Evolutionary conservation across 108 stramenopile genomes (phyloP).

Genomic region (Licmophora abbreviata): DNA sequence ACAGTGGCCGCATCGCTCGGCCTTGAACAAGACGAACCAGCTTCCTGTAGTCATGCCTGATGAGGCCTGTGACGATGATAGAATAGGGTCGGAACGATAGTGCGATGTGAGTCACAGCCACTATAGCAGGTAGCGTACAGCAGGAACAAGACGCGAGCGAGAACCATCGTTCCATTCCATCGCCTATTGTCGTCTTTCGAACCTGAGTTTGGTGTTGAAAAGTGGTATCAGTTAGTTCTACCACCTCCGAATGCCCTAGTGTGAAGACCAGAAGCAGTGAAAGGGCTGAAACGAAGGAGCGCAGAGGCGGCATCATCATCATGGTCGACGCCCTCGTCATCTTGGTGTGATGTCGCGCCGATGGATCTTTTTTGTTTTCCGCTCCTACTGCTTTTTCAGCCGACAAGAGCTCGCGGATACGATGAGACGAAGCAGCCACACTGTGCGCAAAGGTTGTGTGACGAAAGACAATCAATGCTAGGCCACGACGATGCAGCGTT

Average conservation of each 20-base stretch:
- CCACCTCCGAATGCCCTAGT: slow-evolving; percentile 16
- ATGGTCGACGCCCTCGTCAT: too few relatives aligned
- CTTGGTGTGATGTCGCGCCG: too few relatives aligned
- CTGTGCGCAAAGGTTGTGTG: too few relatives aligned
- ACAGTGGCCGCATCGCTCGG: slow-evolving; percentile 2
- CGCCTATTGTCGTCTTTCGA: neutral
- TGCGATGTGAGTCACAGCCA: neutral
- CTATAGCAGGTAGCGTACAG: neutral
- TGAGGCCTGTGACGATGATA: slow-evolving; percentile 30
- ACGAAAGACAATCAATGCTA: too few relatives aligned
- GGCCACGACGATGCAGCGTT: too few relatives aligned
- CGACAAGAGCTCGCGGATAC: too few relatives aligned
- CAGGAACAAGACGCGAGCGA: neutral
- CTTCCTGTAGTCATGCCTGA: slow-evolving; percentile 39
- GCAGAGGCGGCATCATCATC: too few relatives aligned
- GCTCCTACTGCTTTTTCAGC: too few relatives aligned
- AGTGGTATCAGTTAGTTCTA: slow-evolving; percentile 33
- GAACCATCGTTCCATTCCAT: too few relatives aligned
- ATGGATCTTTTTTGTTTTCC: too few relatives aligned
- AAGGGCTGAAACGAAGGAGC: neutral
- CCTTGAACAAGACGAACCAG: slow-evolving; percentile 31
- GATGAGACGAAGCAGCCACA: too few relatives aligned
- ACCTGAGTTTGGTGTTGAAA: slow-evolving; percentile 51
- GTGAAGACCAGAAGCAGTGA: neutral
- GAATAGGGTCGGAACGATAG: neutral